These are phyloP conservation scores for Cordia subcordata DNA, from an alignment of 257 asterid genomes.

Conservation along the genomic window DNA sequence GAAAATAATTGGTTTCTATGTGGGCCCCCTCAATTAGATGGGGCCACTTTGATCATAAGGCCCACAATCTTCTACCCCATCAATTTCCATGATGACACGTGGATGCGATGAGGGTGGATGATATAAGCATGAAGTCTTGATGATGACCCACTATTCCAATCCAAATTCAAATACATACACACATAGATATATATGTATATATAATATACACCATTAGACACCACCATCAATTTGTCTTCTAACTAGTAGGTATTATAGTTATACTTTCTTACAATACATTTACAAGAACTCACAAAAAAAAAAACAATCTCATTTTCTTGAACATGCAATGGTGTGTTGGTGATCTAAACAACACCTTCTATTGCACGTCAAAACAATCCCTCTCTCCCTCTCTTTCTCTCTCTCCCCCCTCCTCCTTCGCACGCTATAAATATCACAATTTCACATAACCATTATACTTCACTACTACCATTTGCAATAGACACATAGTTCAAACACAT, in stretches of 20 bases:
- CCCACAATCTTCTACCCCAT: constrained; percentile 10
- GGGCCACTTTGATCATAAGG: constrained; percentile 12
- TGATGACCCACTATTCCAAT: constrained; percentile 20
- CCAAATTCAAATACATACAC: neutral
- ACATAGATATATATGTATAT: no score
- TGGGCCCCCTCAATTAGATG: constrained; percentile 9
- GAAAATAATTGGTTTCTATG: constrained; percentile 17
- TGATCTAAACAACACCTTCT: constrained; percentile 46
- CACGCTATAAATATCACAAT: constrained; percentile 47
- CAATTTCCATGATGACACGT: constrained; percentile 17
- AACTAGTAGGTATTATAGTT: neutral
- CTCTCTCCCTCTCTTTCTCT: constrained; percentile 19
- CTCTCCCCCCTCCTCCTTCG: neutral
- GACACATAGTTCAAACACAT: neutral
- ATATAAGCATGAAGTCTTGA: constrained; percentile 44
- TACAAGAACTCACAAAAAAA: no score
- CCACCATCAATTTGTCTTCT: neutral
- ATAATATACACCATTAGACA: neutral
- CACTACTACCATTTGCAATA: neutral
- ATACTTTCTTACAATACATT: constrained; percentile 10
- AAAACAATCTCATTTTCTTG: neutral
- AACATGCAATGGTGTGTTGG: constrained; percentile 10
- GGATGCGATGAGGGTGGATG: constrained; percentile 28
- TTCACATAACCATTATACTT: neutral
- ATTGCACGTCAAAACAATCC: constrained; percentile 53